These are phyloP conservation scores for Pezicula radicicola DNA, from an alignment of 2,329 filamentous ascomycete genomes.

Conservation along the genomic window DNA sequence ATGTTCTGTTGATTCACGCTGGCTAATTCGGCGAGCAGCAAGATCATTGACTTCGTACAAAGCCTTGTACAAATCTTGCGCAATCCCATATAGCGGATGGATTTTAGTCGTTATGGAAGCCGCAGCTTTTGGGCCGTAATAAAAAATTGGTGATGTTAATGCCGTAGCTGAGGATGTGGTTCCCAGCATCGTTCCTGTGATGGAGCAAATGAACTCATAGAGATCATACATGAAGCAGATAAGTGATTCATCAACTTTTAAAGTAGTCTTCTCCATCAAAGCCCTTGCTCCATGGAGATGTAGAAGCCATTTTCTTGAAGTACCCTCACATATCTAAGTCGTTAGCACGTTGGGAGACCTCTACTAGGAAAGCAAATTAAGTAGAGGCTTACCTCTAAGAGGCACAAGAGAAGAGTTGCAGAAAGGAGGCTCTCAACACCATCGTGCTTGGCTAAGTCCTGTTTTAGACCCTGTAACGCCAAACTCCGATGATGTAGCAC, in stretches of 20 bases:
- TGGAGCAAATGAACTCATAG: constrained; percentile 3
- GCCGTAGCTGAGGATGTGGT: too few relatives aligned
- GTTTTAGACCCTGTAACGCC: constrained; percentile 2
- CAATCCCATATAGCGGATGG: constrained; percentile 3
- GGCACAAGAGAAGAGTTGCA: constrained; percentile 2
- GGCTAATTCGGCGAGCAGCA: neutral
- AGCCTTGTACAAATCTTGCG: neutral
- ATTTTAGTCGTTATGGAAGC: neutral
- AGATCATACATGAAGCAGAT: constrained; percentile 2
- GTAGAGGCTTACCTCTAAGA: constrained; percentile 2
- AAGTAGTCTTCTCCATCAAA: neutral
- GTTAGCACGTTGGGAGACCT: neutral
- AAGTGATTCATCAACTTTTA: neutral
- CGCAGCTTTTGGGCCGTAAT: neutral
- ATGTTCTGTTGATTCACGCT: neutral
- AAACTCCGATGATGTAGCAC: constrained; percentile 1
- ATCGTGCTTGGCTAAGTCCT: neutral
- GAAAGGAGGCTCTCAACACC: neutral
- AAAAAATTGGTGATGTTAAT: neutral
- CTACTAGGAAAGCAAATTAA: neutral
- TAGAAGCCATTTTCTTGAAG: constrained; percentile 5
- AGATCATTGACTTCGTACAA: constrained; percentile 1
- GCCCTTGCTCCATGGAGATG: constrained; percentile 5
- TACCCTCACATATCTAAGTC: constrained; percentile 3
- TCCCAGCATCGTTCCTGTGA: neutral